These are phyloP conservation scores for Fusarium marasasianum DNA, from an alignment of 2,329 filamentous ascomycete species.

Conservation along the genomic window DNA sequence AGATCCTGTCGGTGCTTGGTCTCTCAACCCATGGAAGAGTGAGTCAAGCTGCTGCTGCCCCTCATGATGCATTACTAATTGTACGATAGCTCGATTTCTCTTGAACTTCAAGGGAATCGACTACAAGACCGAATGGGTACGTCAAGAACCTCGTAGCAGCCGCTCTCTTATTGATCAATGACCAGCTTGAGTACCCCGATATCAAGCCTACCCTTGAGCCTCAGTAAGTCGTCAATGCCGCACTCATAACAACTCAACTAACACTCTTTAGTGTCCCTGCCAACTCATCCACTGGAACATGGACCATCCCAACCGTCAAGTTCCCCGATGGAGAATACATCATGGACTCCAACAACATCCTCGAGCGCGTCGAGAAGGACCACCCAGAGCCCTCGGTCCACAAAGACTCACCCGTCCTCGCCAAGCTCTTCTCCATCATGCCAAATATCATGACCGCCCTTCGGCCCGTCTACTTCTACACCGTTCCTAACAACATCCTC, in stretches of 20 bases:
- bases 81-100: conserved; percentile 65
- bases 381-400: conserved; percentile 68
- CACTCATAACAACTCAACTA: neutral
- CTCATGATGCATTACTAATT: conserved; percentile 4
- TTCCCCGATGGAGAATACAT: conserved; percentile 66
- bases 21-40: conserved; percentile 78
- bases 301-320: conserved; percentile 60
- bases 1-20: conserved; percentile 63
- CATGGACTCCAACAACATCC: conserved; percentile 73
- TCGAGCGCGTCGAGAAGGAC: conserved; percentile 63
- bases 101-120: conserved; percentile 74
- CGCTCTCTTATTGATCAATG: neutral
- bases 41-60: conserved; percentile 15
- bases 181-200: conserved; percentile 70
- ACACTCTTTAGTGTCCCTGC: conserved; percentile 23
- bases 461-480: conserved; percentile 55
- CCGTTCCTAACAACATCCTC: conserved; percentile 62
- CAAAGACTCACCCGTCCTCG: conserved; percentile 62
- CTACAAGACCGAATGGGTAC: conserved; percentile 73
- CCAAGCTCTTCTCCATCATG: conserved; percentile 56
- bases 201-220: conserved; percentile 65
- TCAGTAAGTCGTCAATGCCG: conserved; percentile 53
- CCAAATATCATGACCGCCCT: conserved; percentile 46
- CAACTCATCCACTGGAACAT: conserved; percentile 37
- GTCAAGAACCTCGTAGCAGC: neutral